Percentiles rank a stretch among this genome's conserved stretches.
Conservation (phyloP, 305 asterid genomes). For the Rubia tinctorum region DNA sequence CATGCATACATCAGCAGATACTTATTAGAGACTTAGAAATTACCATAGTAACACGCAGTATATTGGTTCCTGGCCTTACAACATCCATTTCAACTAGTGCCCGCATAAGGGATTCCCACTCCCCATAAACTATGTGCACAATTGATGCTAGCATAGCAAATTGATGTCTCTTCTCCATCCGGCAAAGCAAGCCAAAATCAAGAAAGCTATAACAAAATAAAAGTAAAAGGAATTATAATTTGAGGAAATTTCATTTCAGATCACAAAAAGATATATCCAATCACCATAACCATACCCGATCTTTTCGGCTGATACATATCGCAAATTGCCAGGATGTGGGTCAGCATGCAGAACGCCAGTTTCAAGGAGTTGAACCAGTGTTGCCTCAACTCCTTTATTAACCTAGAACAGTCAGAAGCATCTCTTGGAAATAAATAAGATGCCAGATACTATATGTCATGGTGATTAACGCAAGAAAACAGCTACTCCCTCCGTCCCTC, state of each 20-base stretch:
- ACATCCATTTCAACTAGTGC: conserved; percentile 89
- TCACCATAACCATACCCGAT: conserved; percentile 65
- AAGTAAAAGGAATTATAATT: conserved; percentile 12
- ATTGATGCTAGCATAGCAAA: conserved; percentile 89
- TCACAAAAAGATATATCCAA: conserved; percentile 7
- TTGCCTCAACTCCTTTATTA: conserved; percentile 92
- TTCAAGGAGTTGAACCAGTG: conserved; percentile 89
- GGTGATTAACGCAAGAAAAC: conserved; percentile 7
- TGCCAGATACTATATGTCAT: not conserved
- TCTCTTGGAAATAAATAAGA: conserved; percentile 18
- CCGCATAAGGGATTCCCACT: conserved; percentile 84
- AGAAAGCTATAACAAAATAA: conserved; percentile 57
- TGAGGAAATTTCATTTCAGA: not conserved
- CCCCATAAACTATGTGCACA: conserved; percentile 89
- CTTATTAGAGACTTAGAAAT: conserved; percentile 18
- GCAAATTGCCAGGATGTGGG: conserved; percentile 97
- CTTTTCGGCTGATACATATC: conserved; percentile 65
- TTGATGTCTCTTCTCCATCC: conserved; percentile 94
- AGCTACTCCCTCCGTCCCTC: not conserved
- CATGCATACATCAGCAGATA: not conserved
- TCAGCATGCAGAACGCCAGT: conserved; percentile 97
- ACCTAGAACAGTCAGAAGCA: conserved; percentile 45
- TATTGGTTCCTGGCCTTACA: conserved; percentile 77
- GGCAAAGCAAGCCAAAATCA: conserved; percentile 97
- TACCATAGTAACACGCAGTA: conserved; percentile 83